Base-by-base conservation (phyloP, 768 basidiomycete genomes). In the Boletus huronensis region DNA sequence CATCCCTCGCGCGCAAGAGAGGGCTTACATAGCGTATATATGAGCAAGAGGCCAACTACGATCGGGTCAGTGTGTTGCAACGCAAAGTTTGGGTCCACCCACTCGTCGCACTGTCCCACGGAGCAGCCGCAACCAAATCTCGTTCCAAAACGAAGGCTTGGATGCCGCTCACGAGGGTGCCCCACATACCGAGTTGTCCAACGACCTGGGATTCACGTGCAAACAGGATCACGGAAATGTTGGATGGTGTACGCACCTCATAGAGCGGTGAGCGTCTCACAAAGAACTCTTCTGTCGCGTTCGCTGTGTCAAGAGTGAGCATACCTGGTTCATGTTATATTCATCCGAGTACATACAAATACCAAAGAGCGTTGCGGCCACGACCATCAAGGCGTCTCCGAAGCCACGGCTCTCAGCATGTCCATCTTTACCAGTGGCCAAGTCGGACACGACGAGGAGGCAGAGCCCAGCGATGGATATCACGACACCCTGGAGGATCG, bases 271-370 rank as follows among this genome's bases (percentile, higher is more conserved):
- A 78, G 52, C 76, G 82, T 53, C 91, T 82, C 36, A 93, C 92
- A 58, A 93, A 83, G 68, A 88, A 89, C 63, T 93, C 92, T 68
- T 94, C 92, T 0, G 89, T 90, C 8, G 92, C 87, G 57, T 93
- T 93, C 17, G 87, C 90, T 92, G 61, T 39, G 25, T 6, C 36
- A 51, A 13, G 38, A n/a, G 54, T 52, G 61, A 61, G 46, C 45
- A 35, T 13, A 9, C 19, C 10, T 17, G 13, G 7, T 35, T 6
- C 36, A 7, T 6, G 26, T 19, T 1, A 8, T n/a, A 38, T 28
- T 17, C 16, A 47, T 36, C 21, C 29, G 17, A 34, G 16, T 9
- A 80, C 85, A 50, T 60, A 92, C 90, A 84, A 66, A 93, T 82
- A 23, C 92, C 92, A 64, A 93, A 93, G 6, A 92, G 75, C 0